Percentiles rank a stretch among this genome's conserved stretches.
Evolutionary conservation across 2,329 filamentous ascomycete species (phyloP).

Genomic region (Aspergillus novofumigatus): DNA sequence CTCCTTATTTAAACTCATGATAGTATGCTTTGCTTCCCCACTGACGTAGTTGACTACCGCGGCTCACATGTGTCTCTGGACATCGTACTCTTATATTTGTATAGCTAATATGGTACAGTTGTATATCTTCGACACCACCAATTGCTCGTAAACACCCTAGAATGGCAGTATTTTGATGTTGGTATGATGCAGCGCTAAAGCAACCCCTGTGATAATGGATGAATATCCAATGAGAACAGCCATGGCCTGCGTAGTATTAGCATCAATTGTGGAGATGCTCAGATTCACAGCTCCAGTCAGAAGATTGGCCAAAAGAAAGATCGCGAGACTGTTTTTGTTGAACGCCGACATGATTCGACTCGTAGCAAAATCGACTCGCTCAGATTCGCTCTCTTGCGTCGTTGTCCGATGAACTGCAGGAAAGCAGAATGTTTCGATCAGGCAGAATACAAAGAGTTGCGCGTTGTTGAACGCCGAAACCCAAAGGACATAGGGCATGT

Average conservation of each 20-base stretch:
- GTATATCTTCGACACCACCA: background rate
- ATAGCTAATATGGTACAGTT: background rate
- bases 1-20: background rate
- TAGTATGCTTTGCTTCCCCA: background rate
- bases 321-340: conserved; percentile 79
- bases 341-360: conserved; percentile 77
- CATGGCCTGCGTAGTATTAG: conserved; percentile 62
- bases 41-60: conserved; percentile 9
- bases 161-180: conserved; percentile 32
- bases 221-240: conserved; percentile 71
- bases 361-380: conserved; percentile 65
- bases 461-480: conserved; percentile 82
- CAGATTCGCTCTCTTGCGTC: conserved; percentile 54
- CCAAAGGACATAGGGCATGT: conserved; percentile 91
- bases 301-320: conserved; percentile 86
- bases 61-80: conserved; percentile 8
- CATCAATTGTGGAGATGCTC: conserved; percentile 75
- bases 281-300: conserved; percentile 87
- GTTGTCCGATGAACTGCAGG: conserved; percentile 62
- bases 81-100: background rate
- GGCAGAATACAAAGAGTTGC: conserved; percentile 75
- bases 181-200: conserved; percentile 42
- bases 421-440: conserved; percentile 75
- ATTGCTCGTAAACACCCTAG: background rate
- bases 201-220: conserved; percentile 61